Evolutionary conservation across 225 moss, liverwort and hornwort species (phyloP), one percentile per base, ranked within the genome.

Genomic region (Anthoceros angustus): DNA sequence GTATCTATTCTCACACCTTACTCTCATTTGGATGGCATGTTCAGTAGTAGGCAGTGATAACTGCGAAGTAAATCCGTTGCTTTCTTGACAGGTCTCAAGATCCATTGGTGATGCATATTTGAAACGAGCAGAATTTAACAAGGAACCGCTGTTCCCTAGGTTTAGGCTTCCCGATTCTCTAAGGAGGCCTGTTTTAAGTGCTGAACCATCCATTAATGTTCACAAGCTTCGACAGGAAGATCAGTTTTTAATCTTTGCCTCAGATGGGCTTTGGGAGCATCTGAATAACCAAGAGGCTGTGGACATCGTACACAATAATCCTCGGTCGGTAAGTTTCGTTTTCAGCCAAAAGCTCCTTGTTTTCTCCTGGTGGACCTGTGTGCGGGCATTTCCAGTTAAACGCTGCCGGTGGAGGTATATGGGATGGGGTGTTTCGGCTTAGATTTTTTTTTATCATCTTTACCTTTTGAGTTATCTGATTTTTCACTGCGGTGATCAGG

Each of bases 261-360:
- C 95, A 41, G 95, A 98, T 76, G 95, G 95, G 40, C 84, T 98
- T 40, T 98, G 95, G 95, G 95, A 98, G 84, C 95, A 98, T 76
- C 65, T 98, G 74, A 85, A 78, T 79, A 98, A 72, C 69, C 86
- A 89, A 70, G 91, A 92, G 69, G 95, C 91, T 40, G 95, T 87
- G 0, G 88, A 98, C 43, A 86, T 98, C 18, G 95, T 91, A 5
- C 84, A 88, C 64, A 85, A 84, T 63, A 78, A 87, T 69, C 88
- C 91, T 70, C 86, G 91, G 42, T 66, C 73, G 78, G 81, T 78
- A 4, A 72, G 81, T 78, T 7, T 40, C 42, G 12, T 41, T 23
- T 41, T 32, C 32, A 32, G 41, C 23, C 25, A 41, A 20, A 18
- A 15, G 16, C 8, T 11, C 2, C 24, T 21, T 48, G 4, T 8